phyloP scores from a whole-genome alignment of 495 filamentous ascomycete species.

The Penicillium argentinense region DNA sequence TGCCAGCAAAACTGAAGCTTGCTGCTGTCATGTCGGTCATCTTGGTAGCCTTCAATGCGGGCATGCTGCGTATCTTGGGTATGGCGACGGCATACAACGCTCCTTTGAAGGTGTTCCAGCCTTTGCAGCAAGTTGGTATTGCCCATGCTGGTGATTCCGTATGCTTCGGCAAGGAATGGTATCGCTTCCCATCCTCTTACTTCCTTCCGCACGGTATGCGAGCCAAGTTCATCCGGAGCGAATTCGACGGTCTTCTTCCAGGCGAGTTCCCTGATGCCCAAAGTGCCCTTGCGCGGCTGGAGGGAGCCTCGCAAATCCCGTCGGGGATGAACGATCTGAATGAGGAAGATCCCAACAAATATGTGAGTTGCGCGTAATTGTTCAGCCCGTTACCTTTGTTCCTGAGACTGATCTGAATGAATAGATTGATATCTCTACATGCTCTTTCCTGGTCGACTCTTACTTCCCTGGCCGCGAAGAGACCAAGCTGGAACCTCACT shows the following conservation, averaged over 20 bases:
- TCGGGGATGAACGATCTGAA: conserved; percentile 93
- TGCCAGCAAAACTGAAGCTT: conserved; percentile 71
- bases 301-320: conserved; percentile 78
- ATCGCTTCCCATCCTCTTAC: conserved; percentile 93
- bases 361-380: conserved; percentile 56
- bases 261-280: conserved; percentile 81
- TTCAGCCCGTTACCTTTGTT: background rate
- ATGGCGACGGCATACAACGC: conserved; percentile 82
- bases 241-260: conserved; percentile 85
- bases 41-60: conserved; percentile 57
- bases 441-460: conserved; percentile 86
- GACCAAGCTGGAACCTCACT: conserved; percentile 69
- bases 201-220: conserved; percentile 76
- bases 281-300: conserved; percentile 59
- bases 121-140: conserved; percentile 49
- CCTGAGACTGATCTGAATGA: conserved; percentile 10
- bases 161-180: conserved; percentile 97
- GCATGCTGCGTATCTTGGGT: conserved; percentile 74
- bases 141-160: conserved; percentile 62
- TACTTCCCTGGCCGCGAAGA: conserved; percentile 61
- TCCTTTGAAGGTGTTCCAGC: conserved; percentile 72
- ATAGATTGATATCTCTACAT: conserved; percentile 67
- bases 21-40: conserved; percentile 55
- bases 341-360: conserved; percentile 82
- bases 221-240: conserved; percentile 85